Evolutionary conservation across 1,139 yeast species (phyloP), one percentile per base, ranked within the genome.

Genomic region (Yamadazyma trypodendri): DNA sequence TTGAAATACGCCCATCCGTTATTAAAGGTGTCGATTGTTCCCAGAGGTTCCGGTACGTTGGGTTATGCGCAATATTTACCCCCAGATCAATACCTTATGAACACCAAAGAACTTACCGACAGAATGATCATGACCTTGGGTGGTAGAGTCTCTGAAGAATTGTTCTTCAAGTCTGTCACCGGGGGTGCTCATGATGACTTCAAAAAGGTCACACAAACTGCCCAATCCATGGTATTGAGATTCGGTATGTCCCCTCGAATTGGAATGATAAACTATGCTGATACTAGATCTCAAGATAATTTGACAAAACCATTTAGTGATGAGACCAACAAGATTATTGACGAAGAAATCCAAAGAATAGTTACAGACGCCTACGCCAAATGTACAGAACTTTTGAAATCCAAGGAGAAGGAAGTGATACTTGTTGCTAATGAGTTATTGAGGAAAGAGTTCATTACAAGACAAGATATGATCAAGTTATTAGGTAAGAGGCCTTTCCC

Each of bases 31-130:
- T 87, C 97, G 6, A 92, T 92, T 54, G 88, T 92, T 46, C 98
- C 98, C 37, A 80, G 97, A 57, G 97, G 97, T 8, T 89, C 84
- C 65, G 96, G 95, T 38, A 96, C 97, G 2, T 72, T 92, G 39
- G 98, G 98, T n/a, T 92, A 92, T 61, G 98, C 98, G 1, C 97
- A 92, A 61, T 92, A 92, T 58, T 72, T 94, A 46, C 98, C 98
- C 11, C 89, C 95, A 6, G 98, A 92, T 58, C 87, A 85, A 56
- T 88, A 89, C 53, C 72, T 92, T 52, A 74, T 87, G 52, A 79
- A 86, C 18, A 79, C 84, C 44, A 80, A 80, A 48, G 96, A 92
- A 62, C 78, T 90, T 49, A 66, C 68, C 50, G 96, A 92, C 58
- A 75, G 96, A 51, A 92, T 92, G 96, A 80, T 90, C 18, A 92